Conservation (phyloP, 495 filamentous ascomycete genomes). For the Penicillium angulare region DNA sequence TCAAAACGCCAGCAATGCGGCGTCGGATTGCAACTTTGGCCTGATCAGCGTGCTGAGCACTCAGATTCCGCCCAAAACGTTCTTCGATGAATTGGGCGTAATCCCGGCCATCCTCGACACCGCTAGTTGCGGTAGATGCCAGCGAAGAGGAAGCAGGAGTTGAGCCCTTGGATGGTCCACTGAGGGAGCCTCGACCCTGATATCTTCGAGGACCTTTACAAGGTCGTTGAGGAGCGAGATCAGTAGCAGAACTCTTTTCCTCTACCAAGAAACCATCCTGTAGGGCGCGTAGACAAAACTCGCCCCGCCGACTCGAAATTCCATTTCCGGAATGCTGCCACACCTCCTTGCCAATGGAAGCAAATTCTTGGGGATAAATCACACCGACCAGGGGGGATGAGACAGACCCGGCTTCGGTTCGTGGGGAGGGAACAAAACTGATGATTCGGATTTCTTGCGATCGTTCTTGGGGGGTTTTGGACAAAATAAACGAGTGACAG, state of each 20-base stretch:
- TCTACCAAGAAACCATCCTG: conserved; percentile 67
- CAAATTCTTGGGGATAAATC: conserved; percentile 63
- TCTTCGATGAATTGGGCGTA: conserved; percentile 85
- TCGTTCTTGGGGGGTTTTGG: conserved; percentile 48
- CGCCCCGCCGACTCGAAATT: conserved; percentile 84
- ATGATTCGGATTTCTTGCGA: conserved; percentile 57
- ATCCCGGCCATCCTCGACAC: conserved; percentile 57
- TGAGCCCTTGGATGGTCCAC: conserved; percentile 18
- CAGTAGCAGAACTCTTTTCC: conserved; percentile 29
- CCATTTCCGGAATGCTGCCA: conserved; percentile 99
- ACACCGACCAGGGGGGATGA: conserved; percentile 66
- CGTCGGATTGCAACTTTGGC: conserved; percentile 83
- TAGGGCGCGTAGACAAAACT: conserved; percentile 77
- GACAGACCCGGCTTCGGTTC: conserved; percentile 29
- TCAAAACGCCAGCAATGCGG: conserved; percentile 85
- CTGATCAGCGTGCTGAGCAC: conserved; percentile 68
- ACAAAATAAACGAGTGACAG: conserved; percentile 70
- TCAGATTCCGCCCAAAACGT: conserved; percentile 89
- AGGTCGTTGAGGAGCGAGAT: conserved; percentile 40
- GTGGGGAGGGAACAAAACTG: conserved; percentile 58
- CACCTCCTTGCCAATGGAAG: conserved; percentile 75
- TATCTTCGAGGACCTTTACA: conserved; percentile 72
- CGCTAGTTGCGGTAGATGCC: conserved; percentile 9
- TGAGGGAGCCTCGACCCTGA: conserved; percentile 54
- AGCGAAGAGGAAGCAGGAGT: conserved; percentile 5